Evolutionary conservation across 495 filamentous ascomycete species (phyloP), one percentile per base, ranked within the genome.

Genomic region (Darksidea phi): DNA sequence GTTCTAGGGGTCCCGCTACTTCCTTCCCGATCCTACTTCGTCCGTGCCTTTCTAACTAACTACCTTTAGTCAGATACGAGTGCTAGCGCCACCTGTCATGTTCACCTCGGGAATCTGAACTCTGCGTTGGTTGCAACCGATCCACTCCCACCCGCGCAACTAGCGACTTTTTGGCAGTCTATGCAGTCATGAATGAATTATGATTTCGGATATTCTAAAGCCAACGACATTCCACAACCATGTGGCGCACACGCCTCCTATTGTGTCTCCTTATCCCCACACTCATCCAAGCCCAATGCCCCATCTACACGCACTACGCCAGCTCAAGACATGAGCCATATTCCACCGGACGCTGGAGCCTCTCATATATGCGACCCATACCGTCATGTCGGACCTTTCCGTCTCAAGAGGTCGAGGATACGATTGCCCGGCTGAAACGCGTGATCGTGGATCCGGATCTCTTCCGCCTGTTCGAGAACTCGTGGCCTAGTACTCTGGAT

Each of bases 401-500:
- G 60, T 77, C 77, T 2, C 72, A 75, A 2, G 72, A 73, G 15
- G 76, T 88, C 18, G 84, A 88, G 61, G 67, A 74, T 25, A 70
- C 76, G 7, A 78, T 88, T 50, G 54, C 70, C 32, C 72, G 78
- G 26, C 74, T 84, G 70, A 61, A 76, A 21, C 43, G 58, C 13
- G 64, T 72, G 47, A 85, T 88, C 57, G 69, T 73, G 21, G 84
- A 88, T 66, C 85, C 85, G 12, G 86, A 89, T 70, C 76, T 88
- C 7, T 79, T 74, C 68, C 81, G 83, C 6, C 73, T 89, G 8
- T 89, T 88, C 67, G 70, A 82, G 59, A 88, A 89, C 65, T 70
- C 77, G 1, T 88, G 79, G 62, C 85, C 86, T 0, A 87, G 86
- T 72, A 86, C 85, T 0, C 72, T 89, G 49, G 86, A 88, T 64